These are phyloP conservation scores for Penicillium sp. DNA, from an alignment of 2,329 filamentous ascomycete genomes.

Conservation along the genomic window DNA sequence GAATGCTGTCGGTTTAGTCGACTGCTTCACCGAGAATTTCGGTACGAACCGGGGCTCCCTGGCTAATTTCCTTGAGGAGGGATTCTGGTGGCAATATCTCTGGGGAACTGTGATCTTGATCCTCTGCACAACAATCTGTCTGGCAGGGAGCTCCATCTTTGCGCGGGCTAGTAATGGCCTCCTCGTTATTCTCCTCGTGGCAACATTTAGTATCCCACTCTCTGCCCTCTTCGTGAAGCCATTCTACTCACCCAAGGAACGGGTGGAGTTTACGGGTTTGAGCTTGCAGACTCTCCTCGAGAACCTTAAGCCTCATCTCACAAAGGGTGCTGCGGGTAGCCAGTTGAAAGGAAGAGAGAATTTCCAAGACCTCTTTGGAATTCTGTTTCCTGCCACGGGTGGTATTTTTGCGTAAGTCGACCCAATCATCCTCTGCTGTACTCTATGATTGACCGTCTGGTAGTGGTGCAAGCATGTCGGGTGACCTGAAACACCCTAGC, in stretches of 20 bases:
- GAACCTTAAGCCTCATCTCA: constrained; percentile 74
- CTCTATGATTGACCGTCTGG: constrained; percentile 26
- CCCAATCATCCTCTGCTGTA: background rate
- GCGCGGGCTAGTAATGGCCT: constrained; percentile 78
- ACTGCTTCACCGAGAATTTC: constrained; percentile 79
- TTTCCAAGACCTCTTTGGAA: constrained; percentile 83
- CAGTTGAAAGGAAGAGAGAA: constrained; percentile 67
- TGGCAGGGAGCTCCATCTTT: constrained; percentile 80
- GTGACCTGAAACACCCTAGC: constrained; percentile 80
- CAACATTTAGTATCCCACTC: constrained; percentile 80
- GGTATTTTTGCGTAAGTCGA: constrained; percentile 59
- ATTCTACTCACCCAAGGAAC: constrained; percentile 65
- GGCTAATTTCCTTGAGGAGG: constrained; percentile 66
- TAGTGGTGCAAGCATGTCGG: constrained; percentile 85
- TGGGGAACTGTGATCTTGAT: constrained; percentile 74
- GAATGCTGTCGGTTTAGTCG: constrained; percentile 84
- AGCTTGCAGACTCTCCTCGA: constrained; percentile 69
- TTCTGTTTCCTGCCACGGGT: constrained; percentile 75
- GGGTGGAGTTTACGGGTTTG: constrained; percentile 78
- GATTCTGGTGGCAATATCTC: constrained; percentile 77
- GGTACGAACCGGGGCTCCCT: constrained; percentile 61
- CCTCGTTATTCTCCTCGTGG: constrained; percentile 69
- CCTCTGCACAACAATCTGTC: constrained; percentile 73
- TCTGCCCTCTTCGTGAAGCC: constrained; percentile 72
- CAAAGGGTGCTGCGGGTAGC: constrained; percentile 64